Evolutionary conservation across 75 land plant species (phyloP).

Genomic region (Selaginella tamariscina): DNA sequence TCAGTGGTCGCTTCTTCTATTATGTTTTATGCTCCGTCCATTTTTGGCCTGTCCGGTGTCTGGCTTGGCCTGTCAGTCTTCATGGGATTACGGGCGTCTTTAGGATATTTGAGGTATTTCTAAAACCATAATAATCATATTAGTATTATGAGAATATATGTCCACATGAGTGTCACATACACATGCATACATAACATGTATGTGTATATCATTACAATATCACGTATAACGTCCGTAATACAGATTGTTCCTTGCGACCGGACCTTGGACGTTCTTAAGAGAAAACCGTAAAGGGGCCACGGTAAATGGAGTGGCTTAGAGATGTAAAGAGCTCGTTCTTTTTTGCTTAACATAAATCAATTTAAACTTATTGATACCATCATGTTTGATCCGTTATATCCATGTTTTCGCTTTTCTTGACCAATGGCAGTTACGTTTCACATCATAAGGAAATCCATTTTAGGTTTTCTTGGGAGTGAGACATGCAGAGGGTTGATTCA

Average conservation of each 20-base stretch:
- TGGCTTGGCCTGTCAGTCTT: slow-evolving; percentile 78
- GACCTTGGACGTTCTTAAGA: slow-evolving; percentile 80
- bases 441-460: not conserved
- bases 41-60: slow-evolving; percentile 63
- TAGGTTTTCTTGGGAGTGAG: not conserved
- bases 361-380: too few relatives aligned
- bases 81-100: slow-evolving; percentile 64
- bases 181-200: not conserved
- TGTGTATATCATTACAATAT: too few relatives aligned
- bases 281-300: not conserved
- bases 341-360: too few relatives aligned
- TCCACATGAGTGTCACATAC: not conserved
- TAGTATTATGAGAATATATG: not conserved
- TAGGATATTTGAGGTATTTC: slow-evolving; percentile 66
- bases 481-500: slow-evolving; percentile 57
- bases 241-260: slow-evolving; percentile 41
- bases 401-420: too few relatives aligned
- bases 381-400: too few relatives aligned
- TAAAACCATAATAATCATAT: not conserved
- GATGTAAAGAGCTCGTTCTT: not conserved
- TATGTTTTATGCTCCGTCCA: slow-evolving; percentile 46
- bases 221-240: too few relatives aligned
- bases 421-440: too few relatives aligned
- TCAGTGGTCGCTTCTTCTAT: slow-evolving; percentile 25
- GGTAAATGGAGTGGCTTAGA: not conserved